Base-by-base conservation (phyloP, 805 yeast species). In the Nakazawaea ernobii region DNA sequence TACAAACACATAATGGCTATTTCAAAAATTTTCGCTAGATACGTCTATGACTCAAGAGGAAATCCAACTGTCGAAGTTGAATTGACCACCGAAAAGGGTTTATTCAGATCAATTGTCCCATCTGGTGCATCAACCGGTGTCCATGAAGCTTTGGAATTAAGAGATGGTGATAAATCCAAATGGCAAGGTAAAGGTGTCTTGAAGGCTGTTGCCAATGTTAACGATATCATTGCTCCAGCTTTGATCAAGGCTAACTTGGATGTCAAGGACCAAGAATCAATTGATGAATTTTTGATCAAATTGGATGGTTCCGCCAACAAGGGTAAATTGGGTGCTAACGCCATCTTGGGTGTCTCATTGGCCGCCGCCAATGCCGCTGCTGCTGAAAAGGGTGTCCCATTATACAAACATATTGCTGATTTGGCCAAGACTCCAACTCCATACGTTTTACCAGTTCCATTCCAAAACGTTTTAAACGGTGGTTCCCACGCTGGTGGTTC, bases 401-500 rank as follows among this genome's bases (percentile, higher is more conserved):
- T 94, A 68, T 94, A 91, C 85, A 74, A 80, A 67, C 97, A 92
- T 78, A 74, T 94, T 69, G 80, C 95, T 59, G 87, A 83, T 62
- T 68, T 94, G 56, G 67, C 97, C 57, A 82, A 80, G 52, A 74
- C 95, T 63, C 78, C 80, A 71, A 71, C 75, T 64, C 92, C 95
- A 71, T 94, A 71, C 71, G 97, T 94, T 52, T 77, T 92, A 69
- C 99, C 99, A 71, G 98, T 94, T 73, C 99, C 99, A 59, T 86
- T 94, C 95, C 94, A 88, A 78, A 92, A 92, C 78, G 99, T 92
- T 58, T 80, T 92, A 73, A 92, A 92, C 84, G 99, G 99, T 80
- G 99, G 99, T 74, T 86, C 96, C 66, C 99, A 92, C 77, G 99
- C 99, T 66, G 99, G 99, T 79, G 99, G 99, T 78, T 84, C 92